Base-by-base conservation (phyloP, 257 asterid genomes). In the Thymus quinquecostatus region DNA sequence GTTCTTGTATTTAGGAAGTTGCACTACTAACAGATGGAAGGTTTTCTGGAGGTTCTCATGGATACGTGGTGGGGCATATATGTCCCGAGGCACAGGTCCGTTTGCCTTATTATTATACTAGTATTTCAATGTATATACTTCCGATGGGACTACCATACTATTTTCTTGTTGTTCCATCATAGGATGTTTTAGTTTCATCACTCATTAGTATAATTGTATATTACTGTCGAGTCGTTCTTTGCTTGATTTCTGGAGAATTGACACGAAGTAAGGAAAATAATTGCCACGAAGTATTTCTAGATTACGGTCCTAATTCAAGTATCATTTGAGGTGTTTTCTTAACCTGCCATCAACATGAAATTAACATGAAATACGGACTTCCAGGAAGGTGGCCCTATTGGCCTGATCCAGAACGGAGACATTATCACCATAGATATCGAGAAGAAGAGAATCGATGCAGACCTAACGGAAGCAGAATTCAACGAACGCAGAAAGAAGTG, bases 1-100 rank as follows among this genome's bases (percentile, higher is more conserved):
- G 6, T n/a, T 51, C 71, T 21, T 54, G 33, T 48, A 14, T 72
- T 75, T 85, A 93, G 97, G 98, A 93, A 71, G 91, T 84, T 76
- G 99, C 99, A 2, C 77, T 94, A 69, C 81, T 94, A 28, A 94
- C 99, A 10, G 99, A 94, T 83, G 99, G 99, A 58, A 80, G 99
- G 63, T 94, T 94, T 86, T 94, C 99, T 36, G 99, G 99, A 76
- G 99, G 95, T 61, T 94, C 99, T 3, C 99, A 94, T 55, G 99
- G 99, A 71, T 94, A 86, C 76, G 99, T 94, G n/a, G 96, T 94
- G 40, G 99, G 99, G 5, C 99, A 94, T 78, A 85, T 94, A 64
- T 94, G 92, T 77, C 99, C 99, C 2, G 99, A 94, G 81, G 97
- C 99, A 60, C 99, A 94, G 95, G 99, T 91, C 65, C 56, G 38